Base-by-base conservation (phyloP, 176 grass and related monocot genomes). In the Panicum miliaceum region DNA sequence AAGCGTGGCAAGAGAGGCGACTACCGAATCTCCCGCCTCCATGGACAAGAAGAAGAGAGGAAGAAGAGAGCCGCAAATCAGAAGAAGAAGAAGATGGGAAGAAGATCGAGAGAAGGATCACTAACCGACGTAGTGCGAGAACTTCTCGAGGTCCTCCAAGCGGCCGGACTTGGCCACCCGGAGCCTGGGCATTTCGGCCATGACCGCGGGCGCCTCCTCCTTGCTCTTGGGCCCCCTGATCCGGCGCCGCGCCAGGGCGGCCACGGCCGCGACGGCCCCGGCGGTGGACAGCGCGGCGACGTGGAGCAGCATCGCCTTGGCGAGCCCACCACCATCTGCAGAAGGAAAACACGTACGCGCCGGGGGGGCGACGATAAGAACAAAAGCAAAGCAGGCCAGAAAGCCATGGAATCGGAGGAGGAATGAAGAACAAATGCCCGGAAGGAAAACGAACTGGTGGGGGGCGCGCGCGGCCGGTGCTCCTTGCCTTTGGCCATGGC, bases 71-170 rank as follows among this genome's bases (percentile, higher is more conserved):
- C 0, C 6, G 12, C 12, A 1, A 19, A 52, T 53, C 16, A 19
- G 19, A 22, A 22, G 53, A 56, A 2, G 53, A 6, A 3, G 3
- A 11, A 25, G 27, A 4, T 10, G 23, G 2, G 53, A 6, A 3
- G 3, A 11, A 25, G 27, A 4, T 10, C 18, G 2, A 15, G 3
- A 26, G 16, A 41, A 6, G 13, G 20, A 1, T 16, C 19, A 79
- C 85, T 93, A 77, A 90, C 92, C 92, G 47, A 91, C 86, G 70
- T 94, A 94, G 80, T 91, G 89, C 14, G 88, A 88, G 83, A 91
- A 94, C 71, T 90, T 88, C 79, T 94, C 92, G 36, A 94, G 46
- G 32, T 89, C 59, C 61, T 94, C 46, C 22, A 94, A 4, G 75
- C 83, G 79, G 47, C 92, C 86, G 22, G 89, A 84, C 5, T 65